Evolutionary conservation across 208 protist genomes (phyloP).

Genomic region (Dictyostelium gargantuum): DNA sequence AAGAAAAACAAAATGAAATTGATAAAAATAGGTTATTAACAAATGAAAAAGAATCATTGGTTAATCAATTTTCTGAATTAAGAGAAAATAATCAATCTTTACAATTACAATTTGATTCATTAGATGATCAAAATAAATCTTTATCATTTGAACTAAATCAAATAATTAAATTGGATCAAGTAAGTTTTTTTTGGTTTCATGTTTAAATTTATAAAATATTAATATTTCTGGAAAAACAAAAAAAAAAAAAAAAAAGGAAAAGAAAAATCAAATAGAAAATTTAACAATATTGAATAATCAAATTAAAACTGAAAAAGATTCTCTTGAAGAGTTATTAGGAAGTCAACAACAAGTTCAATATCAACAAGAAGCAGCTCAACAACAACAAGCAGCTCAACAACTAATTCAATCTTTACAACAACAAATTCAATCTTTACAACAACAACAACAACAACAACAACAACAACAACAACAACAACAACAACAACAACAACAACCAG

Average conservation of each 20-base stretch:
- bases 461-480: slow-evolving; percentile 3
- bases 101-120: neutral
- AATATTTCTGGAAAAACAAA: no score
- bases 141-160: neutral
- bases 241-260: no score
- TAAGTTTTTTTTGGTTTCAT: no score
- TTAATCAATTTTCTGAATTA: neutral
- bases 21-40: neutral
- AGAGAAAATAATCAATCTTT: neutral
- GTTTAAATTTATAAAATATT: no score
- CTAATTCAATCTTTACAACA: neutral
- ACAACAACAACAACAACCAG: neutral
- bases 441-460: neutral
- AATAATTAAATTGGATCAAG: neutral
- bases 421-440: neutral
- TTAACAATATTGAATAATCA: neutral
- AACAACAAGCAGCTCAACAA: neutral
- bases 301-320: neutral
- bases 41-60: neutral
- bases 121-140: neutral
- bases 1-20: neutral
- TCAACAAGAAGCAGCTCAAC: neutral
- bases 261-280: neutral
- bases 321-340: neutral
- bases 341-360: neutral